Percentiles rank a stretch among this genome's conserved stretches.
These are phyloP conservation scores for Phytophthora pisi DNA, from an alignment of 352 stramenopile species.

Conservation along the genomic window DNA sequence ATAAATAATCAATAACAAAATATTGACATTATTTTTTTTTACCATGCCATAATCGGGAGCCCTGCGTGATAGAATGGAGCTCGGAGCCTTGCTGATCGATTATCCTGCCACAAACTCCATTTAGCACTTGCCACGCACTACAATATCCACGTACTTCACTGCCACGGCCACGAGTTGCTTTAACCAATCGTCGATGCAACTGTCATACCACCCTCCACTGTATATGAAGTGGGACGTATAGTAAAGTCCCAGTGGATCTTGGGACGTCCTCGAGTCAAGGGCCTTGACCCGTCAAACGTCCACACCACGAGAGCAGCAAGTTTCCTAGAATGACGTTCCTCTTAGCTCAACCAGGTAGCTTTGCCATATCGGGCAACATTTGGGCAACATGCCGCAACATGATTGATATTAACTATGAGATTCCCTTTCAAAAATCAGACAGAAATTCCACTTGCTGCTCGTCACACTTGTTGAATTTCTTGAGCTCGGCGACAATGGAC, in stretches of 20 bases:
- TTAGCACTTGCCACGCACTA: not conserved
- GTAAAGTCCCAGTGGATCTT: not conserved
- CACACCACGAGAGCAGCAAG: not conserved
- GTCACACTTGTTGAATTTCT: conserved; percentile 5
- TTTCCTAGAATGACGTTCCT: too few relatives aligned
- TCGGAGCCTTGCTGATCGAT: not conserved
- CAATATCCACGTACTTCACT: not conserved
- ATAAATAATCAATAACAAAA: too few relatives aligned
- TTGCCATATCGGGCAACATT: too few relatives aligned
- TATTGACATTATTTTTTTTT: too few relatives aligned
- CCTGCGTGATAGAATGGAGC: conserved; percentile 1
- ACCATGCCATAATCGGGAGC: too few relatives aligned
- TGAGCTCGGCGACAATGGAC: conserved; percentile 13
- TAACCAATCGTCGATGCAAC: not conserved
- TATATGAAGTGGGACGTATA: conserved; percentile 1
- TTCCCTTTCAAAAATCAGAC: conserved; percentile 21
- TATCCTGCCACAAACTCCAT: not conserved
- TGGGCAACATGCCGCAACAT: not conserved
- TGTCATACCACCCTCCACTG: not conserved
- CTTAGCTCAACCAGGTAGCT: too few relatives aligned
- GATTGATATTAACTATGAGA: not conserved
- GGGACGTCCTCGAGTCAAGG: not conserved
- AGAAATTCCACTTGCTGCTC: conserved; percentile 8
- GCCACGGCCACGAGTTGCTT: not conserved
- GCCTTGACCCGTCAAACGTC: not conserved